A percentile compares a stretch with the other conserved stretches of the same genome.
Evolutionary conservation across 2,329 filamentous ascomycete species (phyloP).

Genomic region (Phyllachora maydis): DNA sequence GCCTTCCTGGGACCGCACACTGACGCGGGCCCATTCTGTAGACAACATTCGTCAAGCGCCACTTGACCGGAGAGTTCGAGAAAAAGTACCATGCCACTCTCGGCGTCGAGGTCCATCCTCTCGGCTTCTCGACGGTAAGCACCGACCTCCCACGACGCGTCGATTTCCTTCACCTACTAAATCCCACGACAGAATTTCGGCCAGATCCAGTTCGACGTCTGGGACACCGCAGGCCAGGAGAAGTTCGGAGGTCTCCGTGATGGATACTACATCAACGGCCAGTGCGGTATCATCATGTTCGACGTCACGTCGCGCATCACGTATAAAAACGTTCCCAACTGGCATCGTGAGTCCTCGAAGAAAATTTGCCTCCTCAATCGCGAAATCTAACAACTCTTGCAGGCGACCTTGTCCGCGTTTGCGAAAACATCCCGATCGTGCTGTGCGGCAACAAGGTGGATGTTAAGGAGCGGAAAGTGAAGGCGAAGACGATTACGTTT

Average conservation of each 20-base stretch:
- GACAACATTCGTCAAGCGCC: conserved; percentile 99
- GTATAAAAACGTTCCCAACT: conserved; percentile 99
- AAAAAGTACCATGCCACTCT: conserved; percentile 99
- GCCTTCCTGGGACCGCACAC: conserved; percentile 2
- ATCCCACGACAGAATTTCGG: conserved; percentile 79
- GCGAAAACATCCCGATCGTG: conserved; percentile 97
- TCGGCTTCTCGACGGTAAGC: conserved; percentile 92
- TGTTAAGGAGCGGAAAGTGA: conserved; percentile 99
- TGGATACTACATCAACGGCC: conserved; percentile 99
- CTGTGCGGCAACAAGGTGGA: conserved; percentile 99
- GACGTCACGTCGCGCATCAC: conserved; percentile 98
- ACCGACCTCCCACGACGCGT: conserved; percentile 11
- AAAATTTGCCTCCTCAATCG: neutral
- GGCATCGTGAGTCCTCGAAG: conserved; percentile 91
- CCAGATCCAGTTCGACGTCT: conserved; percentile 95
- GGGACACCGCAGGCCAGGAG: conserved; percentile 97
- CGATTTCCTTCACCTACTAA: too few species aligned
- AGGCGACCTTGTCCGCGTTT: conserved; percentile 97
- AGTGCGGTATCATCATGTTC: conserved; percentile 99
- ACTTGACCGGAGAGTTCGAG: conserved; percentile 99
- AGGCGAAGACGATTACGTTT: conserved; percentile 99
- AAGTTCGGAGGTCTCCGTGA: conserved; percentile 99
- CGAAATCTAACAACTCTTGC: neutral
- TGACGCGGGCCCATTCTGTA: conserved; percentile 14
- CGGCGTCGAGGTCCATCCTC: conserved; percentile 97